phyloP scores from a whole-genome alignment of 2,329 filamentous ascomycete species.

The Fusarium guadeloupense region DNA sequence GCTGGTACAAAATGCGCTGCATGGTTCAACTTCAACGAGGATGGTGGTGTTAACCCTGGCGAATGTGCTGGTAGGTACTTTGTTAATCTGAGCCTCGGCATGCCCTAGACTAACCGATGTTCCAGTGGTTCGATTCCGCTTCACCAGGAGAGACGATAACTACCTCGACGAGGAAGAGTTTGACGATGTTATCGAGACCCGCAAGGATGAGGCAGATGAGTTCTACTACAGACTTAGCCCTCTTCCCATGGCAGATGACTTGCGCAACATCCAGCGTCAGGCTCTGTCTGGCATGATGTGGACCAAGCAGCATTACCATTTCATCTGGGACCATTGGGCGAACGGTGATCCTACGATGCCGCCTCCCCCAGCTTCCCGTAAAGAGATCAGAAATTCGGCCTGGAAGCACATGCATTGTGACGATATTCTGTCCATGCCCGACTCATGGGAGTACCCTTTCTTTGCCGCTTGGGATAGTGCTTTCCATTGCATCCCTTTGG shows the following conservation, averaged over 20 bases:
- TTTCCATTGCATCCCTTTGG: conserved; percentile 94
- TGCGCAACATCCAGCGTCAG: conserved; percentile 94
- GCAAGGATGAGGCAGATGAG: conserved; percentile 90
- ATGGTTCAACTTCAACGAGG: conserved; percentile 93
- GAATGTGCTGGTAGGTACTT: conserved; percentile 81
- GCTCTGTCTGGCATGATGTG: conserved; percentile 97
- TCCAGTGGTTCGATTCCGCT: conserved; percentile 85
- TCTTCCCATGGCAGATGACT: conserved; percentile 89
- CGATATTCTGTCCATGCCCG: conserved; percentile 96
- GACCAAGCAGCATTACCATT: conserved; percentile 97
- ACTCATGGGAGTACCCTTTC: conserved; percentile 98
- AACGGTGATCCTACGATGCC: conserved; percentile 91
- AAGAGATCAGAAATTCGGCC: conserved; percentile 82
- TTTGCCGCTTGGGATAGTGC: conserved; percentile 98
- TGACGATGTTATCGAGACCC: conserved; percentile 87
- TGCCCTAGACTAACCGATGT: background rate
- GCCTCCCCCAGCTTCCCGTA: conserved; percentile 82
- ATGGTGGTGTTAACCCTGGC: conserved; percentile 84
- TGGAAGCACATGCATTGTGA: conserved; percentile 97
- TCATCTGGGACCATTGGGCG: conserved; percentile 98
- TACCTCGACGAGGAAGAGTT: conserved; percentile 94
- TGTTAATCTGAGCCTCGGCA: conserved; percentile 49
- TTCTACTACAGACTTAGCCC: conserved; percentile 96
- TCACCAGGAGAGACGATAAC: conserved; percentile 77
- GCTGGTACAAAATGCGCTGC: conserved; percentile 89